Percentiles rank a stretch among this genome's conserved stretches.
These are phyloP conservation scores for Salisapilia sapeloensis DNA, from an alignment of 352 stramenopile genomes.

Conservation along the genomic window DNA sequence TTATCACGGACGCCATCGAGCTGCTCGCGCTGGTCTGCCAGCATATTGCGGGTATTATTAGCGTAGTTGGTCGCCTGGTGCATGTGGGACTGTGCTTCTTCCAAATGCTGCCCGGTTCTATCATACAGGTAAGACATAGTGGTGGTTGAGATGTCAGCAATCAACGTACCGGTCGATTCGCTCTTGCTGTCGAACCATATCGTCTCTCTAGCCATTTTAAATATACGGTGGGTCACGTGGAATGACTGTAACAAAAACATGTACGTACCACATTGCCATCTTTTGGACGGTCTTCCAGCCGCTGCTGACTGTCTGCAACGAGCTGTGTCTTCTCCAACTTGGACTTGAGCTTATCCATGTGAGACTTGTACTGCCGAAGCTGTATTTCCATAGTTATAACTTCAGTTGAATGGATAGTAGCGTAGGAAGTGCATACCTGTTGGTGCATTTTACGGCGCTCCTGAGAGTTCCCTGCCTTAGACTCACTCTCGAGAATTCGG, in stretches of 20 bases:
- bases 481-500: slow-evolving; percentile 73
- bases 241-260: not conserved
- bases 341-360: slow-evolving; percentile 77
- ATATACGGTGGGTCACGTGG: not conserved
- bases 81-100: slow-evolving; percentile 27
- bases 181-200: slow-evolving; percentile 55
- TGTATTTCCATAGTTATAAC: slow-evolving; percentile 6
- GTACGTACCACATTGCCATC: slow-evolving; percentile 15
- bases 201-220: slow-evolving; percentile 22
- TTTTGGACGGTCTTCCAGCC: slow-evolving; percentile 19
- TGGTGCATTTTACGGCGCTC: slow-evolving; percentile 73
- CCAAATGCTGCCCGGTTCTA: slow-evolving; percentile 51
- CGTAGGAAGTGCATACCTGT: no score
- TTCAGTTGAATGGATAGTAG: no score
- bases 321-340: slow-evolving; percentile 62
- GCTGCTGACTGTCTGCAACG: slow-evolving; percentile 52
- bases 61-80: slow-evolving; percentile 5
- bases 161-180: slow-evolving; percentile 28
- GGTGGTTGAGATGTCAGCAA: not conserved
- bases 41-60: slow-evolving; percentile 47
- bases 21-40: slow-evolving; percentile 49
- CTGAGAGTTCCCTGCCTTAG: slow-evolving; percentile 54
- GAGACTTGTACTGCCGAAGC: slow-evolving; percentile 66
- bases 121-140: slow-evolving; percentile 1
- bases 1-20: slow-evolving; percentile 62